phyloP scores from a whole-genome alignment of 306 rosid genomes.

The Ormosia semicastrata region DNA sequence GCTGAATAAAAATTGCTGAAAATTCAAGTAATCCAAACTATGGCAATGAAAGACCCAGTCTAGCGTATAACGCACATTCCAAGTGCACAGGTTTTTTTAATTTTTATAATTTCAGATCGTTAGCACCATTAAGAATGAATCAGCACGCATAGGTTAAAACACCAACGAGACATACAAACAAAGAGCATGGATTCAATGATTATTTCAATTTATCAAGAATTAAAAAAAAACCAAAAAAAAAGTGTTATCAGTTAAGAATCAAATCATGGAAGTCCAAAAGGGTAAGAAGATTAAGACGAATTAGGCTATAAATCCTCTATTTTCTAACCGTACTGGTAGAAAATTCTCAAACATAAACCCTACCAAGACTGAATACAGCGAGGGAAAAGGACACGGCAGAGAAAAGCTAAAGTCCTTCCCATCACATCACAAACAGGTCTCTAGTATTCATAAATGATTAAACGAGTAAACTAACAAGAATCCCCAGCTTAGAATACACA shows the following conservation, averaged over 20 bases:
- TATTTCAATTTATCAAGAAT: not conserved
- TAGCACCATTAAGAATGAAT: not conserved
- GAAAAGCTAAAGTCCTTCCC: too few species aligned
- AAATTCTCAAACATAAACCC: not conserved
- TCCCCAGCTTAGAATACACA: not conserved
- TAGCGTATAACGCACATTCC: not conserved
- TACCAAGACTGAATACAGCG: not conserved
- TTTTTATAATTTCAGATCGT: not conserved
- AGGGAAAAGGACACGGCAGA: not conserved
- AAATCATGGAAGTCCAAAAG: too few species aligned
- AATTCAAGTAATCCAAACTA: not conserved
- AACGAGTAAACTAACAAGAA: not conserved
- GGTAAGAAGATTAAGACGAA: not conserved
- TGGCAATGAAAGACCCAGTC: not conserved
- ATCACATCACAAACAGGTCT: not conserved
- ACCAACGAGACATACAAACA: not conserved
- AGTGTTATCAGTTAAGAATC: too few species aligned
- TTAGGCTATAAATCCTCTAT: not conserved
- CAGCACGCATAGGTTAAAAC: not conserved
- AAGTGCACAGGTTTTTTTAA: not conserved
- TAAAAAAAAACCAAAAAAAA: too few species aligned
- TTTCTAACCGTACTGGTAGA: not conserved
- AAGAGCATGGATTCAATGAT: not conserved
- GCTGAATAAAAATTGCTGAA: not conserved
- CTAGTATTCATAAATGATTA: not conserved